These are phyloP conservation scores for Penicillium silybi DNA, from an alignment of 495 filamentous ascomycete species.

Conservation along the genomic window DNA sequence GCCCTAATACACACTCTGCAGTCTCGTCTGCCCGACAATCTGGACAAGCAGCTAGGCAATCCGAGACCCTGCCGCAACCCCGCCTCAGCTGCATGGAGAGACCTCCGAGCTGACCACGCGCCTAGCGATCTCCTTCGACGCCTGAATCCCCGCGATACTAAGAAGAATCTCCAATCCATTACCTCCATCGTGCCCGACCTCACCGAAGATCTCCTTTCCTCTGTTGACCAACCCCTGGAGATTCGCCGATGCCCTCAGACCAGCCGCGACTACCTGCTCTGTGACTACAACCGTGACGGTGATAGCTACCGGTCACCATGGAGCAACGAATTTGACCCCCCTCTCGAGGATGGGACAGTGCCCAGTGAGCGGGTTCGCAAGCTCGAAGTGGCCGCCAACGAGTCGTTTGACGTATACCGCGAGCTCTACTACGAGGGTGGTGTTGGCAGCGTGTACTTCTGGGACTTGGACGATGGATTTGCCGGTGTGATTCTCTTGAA, in stretches of 20 bases:
- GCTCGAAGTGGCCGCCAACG: conserved; percentile 90
- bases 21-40: background rate
- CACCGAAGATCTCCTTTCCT: conserved; percentile 95
- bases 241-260: conserved; percentile 80
- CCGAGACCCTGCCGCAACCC: conserved; percentile 25
- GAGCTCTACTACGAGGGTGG: conserved; percentile 98
- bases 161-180: conserved; percentile 77
- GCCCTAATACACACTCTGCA: background rate
- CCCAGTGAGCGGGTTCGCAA: conserved; percentile 83
- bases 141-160: conserved; percentile 87
- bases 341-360: conserved; percentile 70
- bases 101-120: conserved; percentile 24
- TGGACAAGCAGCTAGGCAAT: conserved; percentile 5
- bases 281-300: conserved; percentile 99
- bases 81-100: conserved; percentile 20
- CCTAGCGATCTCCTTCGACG: conserved; percentile 94
- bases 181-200: conserved; percentile 84
- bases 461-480: conserved; percentile 98
- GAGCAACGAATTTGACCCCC: conserved; percentile 97
- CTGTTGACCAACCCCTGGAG: conserved; percentile 91
- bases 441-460: conserved; percentile 92
- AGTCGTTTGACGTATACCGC: conserved; percentile 94
- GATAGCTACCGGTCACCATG: conserved; percentile 95
- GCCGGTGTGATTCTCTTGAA: conserved; percentile 93
- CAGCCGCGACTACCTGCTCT: conserved; percentile 93